Base-by-base conservation (phyloP, 768 basidiomycete species). In the Podaxis carcinomalis region DNA sequence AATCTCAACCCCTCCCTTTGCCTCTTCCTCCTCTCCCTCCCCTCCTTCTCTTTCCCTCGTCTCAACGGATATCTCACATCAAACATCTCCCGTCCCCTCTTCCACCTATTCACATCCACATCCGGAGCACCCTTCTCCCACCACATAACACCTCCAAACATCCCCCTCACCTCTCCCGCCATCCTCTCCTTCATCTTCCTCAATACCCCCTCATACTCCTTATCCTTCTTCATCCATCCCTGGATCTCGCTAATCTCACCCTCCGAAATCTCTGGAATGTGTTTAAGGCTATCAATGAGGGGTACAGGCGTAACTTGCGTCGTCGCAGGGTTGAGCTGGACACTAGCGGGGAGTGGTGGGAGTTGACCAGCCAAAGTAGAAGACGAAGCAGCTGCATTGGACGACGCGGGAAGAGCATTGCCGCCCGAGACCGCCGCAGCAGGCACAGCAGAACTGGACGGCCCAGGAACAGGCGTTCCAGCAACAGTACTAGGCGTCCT, bases 1-100 rank as follows among this genome's bases (percentile, higher is more conserved):
- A 93, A 77, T 71, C 80, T 85, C 67, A 93, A 72, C 21, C 89
- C 89, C 69, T 91, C 89, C 53, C 88, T 77, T 67, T 77, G 82
- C 21, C 82, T 80, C 11, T 74, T 73, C 70, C 85, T 86, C 68
- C 77, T 80, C 65, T 79, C 75, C 64, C 78, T 77, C 32, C 59
- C 59, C 21, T 60, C 59, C 32, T 60, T 60, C 62, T 14, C 69
- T 66, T 57, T 65, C 75, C 66, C 70, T 65, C 57, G 64, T 64
- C 67, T 64, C 44, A 79, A 73, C 47, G 80, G 75, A 75, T 81
- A 78, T 57, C 73, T 68, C n/a, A 82, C 79, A 61, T 84, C 82
- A 68, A 91, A 85, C 51, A 69, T 70, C 66, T 81, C 78, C 63
- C 77, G 75, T 57, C 73, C 76, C 62, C 75, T 72, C 58, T 78